Percentiles rank a stretch among this genome's conserved stretches.
Evolutionary conservation across 495 filamentous ascomycete species (phyloP).

Genomic region (Hypoxylon subgilvum): DNA sequence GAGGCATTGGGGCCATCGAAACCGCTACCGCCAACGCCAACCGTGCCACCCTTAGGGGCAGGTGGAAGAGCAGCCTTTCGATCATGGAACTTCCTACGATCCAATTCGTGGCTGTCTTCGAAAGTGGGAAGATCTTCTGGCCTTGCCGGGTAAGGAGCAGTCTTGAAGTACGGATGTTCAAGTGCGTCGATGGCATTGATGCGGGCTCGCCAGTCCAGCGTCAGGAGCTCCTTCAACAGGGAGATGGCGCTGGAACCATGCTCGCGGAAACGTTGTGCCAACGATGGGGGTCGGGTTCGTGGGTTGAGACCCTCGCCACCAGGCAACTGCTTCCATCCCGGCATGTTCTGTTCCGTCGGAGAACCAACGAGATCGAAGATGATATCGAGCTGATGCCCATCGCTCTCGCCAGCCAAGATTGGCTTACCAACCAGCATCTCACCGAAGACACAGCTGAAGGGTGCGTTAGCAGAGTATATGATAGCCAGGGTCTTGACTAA

Average conservation of each 20-base stretch:
- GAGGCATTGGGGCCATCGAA: conserved; percentile 60
- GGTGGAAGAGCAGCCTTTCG: conserved; percentile 81
- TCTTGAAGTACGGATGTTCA: conserved; percentile 88
- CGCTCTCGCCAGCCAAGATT: conserved; percentile 87
- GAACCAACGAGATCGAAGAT: conserved; percentile 95
- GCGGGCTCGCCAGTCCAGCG: conserved; percentile 83
- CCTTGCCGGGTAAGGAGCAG: conserved; percentile 74
- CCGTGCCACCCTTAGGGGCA: conserved; percentile 85
- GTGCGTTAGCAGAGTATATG: conserved; percentile 39
- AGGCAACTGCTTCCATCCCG: conserved; percentile 81
- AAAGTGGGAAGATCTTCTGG: conserved; percentile 85
- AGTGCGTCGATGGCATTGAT: conserved; percentile 95
- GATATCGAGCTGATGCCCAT: conserved; percentile 84
- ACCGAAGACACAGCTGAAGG: conserved; percentile 84
- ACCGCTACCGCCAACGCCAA: conserved; percentile 75
- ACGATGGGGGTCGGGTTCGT: conserved; percentile 65
- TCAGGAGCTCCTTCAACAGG: conserved; percentile 80
- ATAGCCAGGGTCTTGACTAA: not conserved
- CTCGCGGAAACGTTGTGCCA: conserved; percentile 75
- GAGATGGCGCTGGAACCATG: conserved; percentile 73
- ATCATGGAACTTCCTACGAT: conserved; percentile 84
- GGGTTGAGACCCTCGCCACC: conserved; percentile 79
- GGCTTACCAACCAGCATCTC: conserved; percentile 97
- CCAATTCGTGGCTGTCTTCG: conserved; percentile 94
- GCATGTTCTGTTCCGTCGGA: conserved; percentile 91